phyloP scores from a whole-genome alignment of 352 stramenopile genomes.

The Phytopythium delawarense region DNA sequence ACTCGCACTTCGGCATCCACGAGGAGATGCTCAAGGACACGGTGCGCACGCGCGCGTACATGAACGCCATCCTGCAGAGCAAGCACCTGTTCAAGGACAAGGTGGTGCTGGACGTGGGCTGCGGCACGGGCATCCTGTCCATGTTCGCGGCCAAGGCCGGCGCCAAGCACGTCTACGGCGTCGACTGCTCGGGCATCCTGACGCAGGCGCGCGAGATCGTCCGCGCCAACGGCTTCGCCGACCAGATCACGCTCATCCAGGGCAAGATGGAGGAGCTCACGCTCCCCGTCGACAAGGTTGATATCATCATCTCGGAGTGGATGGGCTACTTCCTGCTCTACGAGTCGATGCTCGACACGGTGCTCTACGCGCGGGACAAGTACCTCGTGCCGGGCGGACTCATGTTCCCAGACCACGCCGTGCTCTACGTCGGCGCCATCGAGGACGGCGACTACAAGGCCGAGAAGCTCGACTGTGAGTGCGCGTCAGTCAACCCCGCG shows the following conservation, averaged over 20 bases:
- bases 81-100: slow-evolving; percentile 96
- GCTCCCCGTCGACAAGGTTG: slow-evolving; percentile 92
- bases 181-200: slow-evolving; percentile 95
- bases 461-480: slow-evolving; percentile 88
- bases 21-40: slow-evolving; percentile 91
- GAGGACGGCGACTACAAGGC: slow-evolving; percentile 88
- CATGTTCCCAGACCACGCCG: slow-evolving; percentile 94
- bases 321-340: slow-evolving; percentile 99
- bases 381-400: slow-evolving; percentile 92
- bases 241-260: slow-evolving; percentile 92
- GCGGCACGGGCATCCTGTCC: slow-evolving; percentile 96
- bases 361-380: slow-evolving; percentile 95
- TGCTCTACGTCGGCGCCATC: slow-evolving; percentile 95
- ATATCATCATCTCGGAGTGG: slow-evolving; percentile 99
- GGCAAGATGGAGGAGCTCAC: slow-evolving; percentile 94
- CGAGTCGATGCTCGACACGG: slow-evolving; percentile 98
- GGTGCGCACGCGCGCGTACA: slow-evolving; percentile 96
- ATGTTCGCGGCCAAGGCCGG: slow-evolving; percentile 97
- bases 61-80: slow-evolving; percentile 98
- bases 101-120: slow-evolving; percentile 96
- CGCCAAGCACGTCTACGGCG: slow-evolving; percentile 89
- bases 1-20: slow-evolving; percentile 98
- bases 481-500: slow-evolving; percentile 38
- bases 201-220: slow-evolving; percentile 95
- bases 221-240: slow-evolving; percentile 88